A percentile compares a stretch with the other conserved stretches of the same genome.
Evolutionary conservation across 106 monocot species (phyloP).

Genomic region (Phalaenopsis equestris): DNA sequence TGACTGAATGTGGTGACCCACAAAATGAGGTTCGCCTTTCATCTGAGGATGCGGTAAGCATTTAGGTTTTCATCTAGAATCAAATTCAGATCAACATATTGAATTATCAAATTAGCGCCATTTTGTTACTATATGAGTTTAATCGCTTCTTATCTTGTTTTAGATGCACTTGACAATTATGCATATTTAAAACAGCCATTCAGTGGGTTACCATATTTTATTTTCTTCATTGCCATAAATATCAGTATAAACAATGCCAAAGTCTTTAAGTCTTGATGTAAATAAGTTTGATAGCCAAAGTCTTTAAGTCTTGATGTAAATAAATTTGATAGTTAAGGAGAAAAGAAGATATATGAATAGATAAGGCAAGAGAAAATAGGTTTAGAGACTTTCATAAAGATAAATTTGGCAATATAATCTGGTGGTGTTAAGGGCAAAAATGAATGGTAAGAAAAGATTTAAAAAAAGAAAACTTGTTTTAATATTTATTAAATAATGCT

Average conservation of each 20-base stretch:
- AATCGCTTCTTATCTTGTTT: neutral
- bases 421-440: neutral
- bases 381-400: neutral
- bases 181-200: neutral
- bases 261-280: neutral
- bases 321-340: neutral
- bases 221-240: neutral
- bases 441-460: neutral
- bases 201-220: neutral
- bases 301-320: neutral
- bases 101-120: neutral
- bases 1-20: slow-evolving; percentile 30
- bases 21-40: slow-evolving; percentile 24
- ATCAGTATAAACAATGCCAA: neutral
- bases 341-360: neutral
- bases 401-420: neutral
- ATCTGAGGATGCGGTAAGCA: slow-evolving; percentile 31
- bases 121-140: neutral
- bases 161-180: neutral
- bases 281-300: neutral
- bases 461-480: too few species aligned
- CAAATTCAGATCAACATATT: too few species aligned
- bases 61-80: neutral
- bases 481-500: too few species aligned
- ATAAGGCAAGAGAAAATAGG: neutral